Evolutionary conservation across 2,329 filamentous ascomycete species (phyloP).

Genomic region (Septoria petroselini): DNA sequence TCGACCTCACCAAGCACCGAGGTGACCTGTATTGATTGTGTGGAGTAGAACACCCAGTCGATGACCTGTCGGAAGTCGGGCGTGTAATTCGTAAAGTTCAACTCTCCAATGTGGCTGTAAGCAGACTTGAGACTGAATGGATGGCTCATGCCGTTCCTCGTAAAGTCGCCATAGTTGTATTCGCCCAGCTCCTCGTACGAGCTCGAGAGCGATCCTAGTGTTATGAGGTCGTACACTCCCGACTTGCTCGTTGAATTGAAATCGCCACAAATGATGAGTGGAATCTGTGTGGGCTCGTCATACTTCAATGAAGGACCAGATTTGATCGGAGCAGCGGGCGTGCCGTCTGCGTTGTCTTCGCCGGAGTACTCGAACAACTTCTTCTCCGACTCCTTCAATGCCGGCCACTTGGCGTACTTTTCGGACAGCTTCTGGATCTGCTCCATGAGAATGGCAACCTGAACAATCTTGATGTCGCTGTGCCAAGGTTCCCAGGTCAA

Average conservation of each 20-base stretch:
- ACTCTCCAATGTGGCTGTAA: slow-evolving; percentile 78
- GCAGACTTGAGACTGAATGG: slow-evolving; percentile 91
- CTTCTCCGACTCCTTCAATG: slow-evolving; percentile 71
- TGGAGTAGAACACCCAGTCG: slow-evolving; percentile 97
- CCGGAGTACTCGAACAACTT: slow-evolving; percentile 47
- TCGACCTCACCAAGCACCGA: slow-evolving; percentile 84
- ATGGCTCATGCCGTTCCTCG: slow-evolving; percentile 85
- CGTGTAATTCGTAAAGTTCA: slow-evolving; percentile 95
- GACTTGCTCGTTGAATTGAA: slow-evolving; percentile 89
- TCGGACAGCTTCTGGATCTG: slow-evolving; percentile 82
- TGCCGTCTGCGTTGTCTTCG: slow-evolving; percentile 50
- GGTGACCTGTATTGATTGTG: slow-evolving; percentile 80
- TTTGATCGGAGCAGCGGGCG: slow-evolving; percentile 44
- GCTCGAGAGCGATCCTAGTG: slow-evolving; percentile 71
- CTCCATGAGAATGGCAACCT: slow-evolving; percentile 94
- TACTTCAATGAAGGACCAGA: slow-evolving; percentile 85
- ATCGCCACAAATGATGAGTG: slow-evolving; percentile 86
- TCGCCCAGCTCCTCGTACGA: slow-evolving; percentile 76
- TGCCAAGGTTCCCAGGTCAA: slow-evolving; percentile 90
- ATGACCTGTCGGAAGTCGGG: slow-evolving; percentile 89
- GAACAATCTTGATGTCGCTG: slow-evolving; percentile 93
- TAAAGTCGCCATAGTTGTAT: slow-evolving; percentile 90
- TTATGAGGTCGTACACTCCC: slow-evolving; percentile 86
- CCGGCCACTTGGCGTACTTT: slow-evolving; percentile 73
- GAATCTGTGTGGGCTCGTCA: slow-evolving; percentile 79